Evolutionary conservation across 768 basidiomycete genomes (phyloP).

Genomic region (Leucogyrophana mollusca): DNA sequence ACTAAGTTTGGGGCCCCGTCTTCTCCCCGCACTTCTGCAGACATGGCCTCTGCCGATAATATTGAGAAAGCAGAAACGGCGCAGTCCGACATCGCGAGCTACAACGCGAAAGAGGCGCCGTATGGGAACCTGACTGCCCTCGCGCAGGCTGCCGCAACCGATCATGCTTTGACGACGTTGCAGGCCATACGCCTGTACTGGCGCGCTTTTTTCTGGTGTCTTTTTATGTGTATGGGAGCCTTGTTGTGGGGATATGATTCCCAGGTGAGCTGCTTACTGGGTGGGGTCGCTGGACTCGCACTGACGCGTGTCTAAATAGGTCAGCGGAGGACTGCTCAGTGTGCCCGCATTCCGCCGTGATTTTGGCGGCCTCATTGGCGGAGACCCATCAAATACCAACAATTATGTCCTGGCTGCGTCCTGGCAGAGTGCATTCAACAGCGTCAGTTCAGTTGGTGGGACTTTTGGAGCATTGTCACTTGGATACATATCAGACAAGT

Average conservation of each 20-base stretch:
- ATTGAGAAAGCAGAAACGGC: conserved; percentile 10
- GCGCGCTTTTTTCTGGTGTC: conserved; percentile 23
- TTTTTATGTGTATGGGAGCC: conserved; percentile 21
- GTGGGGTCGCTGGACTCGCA: too few relatives aligned
- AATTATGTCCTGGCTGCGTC: conserved; percentile 18
- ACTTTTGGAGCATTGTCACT: conserved; percentile 25
- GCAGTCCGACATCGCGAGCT: conserved; percentile 2
- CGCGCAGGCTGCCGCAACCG: conserved; percentile 18
- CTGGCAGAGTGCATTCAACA: conserved; percentile 28
- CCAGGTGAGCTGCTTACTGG: conserved; percentile 13
- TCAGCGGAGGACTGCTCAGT: conserved; percentile 19
- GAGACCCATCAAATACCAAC: neutral
- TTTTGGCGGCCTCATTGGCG: conserved; percentile 15
- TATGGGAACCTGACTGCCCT: conserved; percentile 16
- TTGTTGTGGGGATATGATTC: conserved; percentile 25
- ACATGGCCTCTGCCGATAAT: conserved; percentile 4
- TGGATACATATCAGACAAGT: conserved; percentile 18
- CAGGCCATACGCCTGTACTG: conserved; percentile 21
- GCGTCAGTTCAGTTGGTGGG: conserved; percentile 20
- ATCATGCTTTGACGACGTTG: conserved; percentile 17
- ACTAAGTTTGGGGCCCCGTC: neutral
- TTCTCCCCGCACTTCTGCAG: neutral
- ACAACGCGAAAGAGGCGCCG: conserved; percentile 1
- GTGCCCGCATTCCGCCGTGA: conserved; percentile 23
- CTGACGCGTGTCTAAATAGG: conserved; percentile 3